These are phyloP conservation scores for Epichloe gansuensis DNA, from an alignment of 2,329 filamentous ascomycete genomes.

Conservation along the genomic window DNA sequence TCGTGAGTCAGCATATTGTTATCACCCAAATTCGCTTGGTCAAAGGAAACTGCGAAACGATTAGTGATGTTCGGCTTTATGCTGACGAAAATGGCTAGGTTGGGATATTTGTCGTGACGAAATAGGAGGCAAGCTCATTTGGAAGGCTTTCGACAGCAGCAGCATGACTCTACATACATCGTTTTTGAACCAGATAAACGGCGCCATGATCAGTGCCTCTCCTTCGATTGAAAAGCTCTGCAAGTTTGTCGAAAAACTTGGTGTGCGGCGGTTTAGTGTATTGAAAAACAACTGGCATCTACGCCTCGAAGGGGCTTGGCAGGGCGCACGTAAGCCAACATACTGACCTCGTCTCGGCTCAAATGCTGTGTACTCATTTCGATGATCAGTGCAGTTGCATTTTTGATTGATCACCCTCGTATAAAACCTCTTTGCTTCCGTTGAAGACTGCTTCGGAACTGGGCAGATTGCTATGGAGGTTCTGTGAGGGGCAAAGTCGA, in stretches of 20 bases:
- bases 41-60: background rate
- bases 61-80: background rate
- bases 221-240: constrained; percentile 52
- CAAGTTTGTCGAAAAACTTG: constrained; percentile 62
- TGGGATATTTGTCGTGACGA: constrained; percentile 29
- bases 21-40: constrained; percentile 7
- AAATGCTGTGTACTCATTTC: constrained; percentile 18
- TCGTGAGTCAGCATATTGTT: constrained; percentile 48
- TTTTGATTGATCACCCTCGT: no score
- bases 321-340: background rate
- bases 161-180: constrained; percentile 35
- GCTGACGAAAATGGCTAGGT: constrained; percentile 16
- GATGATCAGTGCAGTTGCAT: no score
- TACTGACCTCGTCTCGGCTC: constrained; percentile 27
- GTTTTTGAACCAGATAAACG: constrained; percentile 65
- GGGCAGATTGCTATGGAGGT: background rate
- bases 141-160: background rate
- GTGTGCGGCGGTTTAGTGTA: background rate
- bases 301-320: background rate
- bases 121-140: constrained; percentile 19
- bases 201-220: constrained; percentile 60
- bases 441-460: background rate
- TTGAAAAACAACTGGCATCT: background rate
- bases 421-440: background rate
- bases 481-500: background rate